These are phyloP conservation scores for Deinandra increscens DNA, from an alignment of 129 eudicot species.

Conservation along the genomic window DNA sequence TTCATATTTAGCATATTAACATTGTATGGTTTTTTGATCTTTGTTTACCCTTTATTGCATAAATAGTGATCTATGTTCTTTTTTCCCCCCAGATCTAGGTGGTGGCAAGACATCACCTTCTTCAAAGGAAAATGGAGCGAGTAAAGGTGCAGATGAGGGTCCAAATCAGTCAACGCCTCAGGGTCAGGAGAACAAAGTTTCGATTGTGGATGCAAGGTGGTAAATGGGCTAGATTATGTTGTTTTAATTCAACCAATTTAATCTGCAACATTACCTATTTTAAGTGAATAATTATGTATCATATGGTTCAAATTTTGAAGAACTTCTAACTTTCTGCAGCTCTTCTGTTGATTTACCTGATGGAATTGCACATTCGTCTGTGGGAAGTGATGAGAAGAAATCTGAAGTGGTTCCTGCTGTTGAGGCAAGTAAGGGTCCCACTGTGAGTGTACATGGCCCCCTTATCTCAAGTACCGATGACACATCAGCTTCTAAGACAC, in stretches of 20 bases:
- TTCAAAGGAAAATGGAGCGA: conserved; percentile 56
- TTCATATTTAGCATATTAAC: background rate
- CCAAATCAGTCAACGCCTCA: conserved; percentile 25
- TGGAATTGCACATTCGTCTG: background rate
- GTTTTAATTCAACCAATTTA: background rate
- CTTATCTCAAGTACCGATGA: conserved; percentile 20
- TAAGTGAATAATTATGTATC: conserved; percentile 7
- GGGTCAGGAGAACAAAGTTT: conserved; percentile 40
- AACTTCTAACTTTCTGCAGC: background rate
- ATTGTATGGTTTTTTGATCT: background rate
- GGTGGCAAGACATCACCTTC: conserved; percentile 47
- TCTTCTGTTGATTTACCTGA: background rate
- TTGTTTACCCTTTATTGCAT: conserved; percentile 2
- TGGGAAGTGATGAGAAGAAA: conserved; percentile 2
- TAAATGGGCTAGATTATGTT: background rate
- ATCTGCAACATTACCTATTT: conserved; percentile 24
- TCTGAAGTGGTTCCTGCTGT: conserved; percentile 10
- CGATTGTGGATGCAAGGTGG: conserved; percentile 19
- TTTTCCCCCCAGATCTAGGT: conserved; percentile 39
- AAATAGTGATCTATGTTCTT: background rate
- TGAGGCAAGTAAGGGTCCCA: conserved; percentile 33
- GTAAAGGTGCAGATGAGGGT: conserved; percentile 38
- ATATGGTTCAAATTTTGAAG: conserved; percentile 7
- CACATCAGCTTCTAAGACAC: conserved; percentile 27
- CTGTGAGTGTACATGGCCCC: conserved; percentile 22